Base-by-base conservation (phyloP, 108 stramenopile species). In the Cyclotella cryptica region DNA sequence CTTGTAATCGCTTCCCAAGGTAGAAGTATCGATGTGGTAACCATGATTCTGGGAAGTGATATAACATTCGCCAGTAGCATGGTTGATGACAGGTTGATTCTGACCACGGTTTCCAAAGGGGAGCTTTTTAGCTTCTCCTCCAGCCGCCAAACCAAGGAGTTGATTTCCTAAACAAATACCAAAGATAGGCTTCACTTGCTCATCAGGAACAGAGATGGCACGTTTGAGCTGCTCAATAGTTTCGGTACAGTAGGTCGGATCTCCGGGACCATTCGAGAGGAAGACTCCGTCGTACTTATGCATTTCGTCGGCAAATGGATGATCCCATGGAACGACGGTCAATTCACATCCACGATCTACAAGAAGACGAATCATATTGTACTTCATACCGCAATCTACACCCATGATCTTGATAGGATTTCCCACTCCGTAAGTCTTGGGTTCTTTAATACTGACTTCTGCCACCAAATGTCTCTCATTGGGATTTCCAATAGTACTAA, bases 11-110 rank as follows among this genome's bases (percentile, higher is more conserved):
- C 76, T 74, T 28, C 90, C 85, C 41, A 99, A 90, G 24, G 96
- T 93, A 39, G 78, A 69, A 68, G 86, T 85, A 84, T 97, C 93
- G 47, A 98, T 92, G 84, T 92, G 93, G 81, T 86, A 97, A 53
- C 98, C 98, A 84, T 99, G 98, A 83, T 99, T 99, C 81, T 99
- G 98, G 14, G 98, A 97, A 27, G 98, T 99, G 75, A 99, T 98
- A 93, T 97, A 98, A 89, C 96, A 97, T 71, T 96, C 93, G 43
- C 93, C 90, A 8, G 96, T 98, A 62, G 93, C 89, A 61, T 94
- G 88, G 84, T 99, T 97, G 74, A 98, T 71, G 28, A 97, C 97
- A 59, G 98, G 98, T 78, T 98, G 97, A 84, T 99, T 99, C 86
- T 96, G 96, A 44, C 98, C 98, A 66, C 98, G 97, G 84, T 99